Evolutionary conservation across 805 yeast genomes (phyloP).

Genomic region (Lipomyces yamadae): DNA sequence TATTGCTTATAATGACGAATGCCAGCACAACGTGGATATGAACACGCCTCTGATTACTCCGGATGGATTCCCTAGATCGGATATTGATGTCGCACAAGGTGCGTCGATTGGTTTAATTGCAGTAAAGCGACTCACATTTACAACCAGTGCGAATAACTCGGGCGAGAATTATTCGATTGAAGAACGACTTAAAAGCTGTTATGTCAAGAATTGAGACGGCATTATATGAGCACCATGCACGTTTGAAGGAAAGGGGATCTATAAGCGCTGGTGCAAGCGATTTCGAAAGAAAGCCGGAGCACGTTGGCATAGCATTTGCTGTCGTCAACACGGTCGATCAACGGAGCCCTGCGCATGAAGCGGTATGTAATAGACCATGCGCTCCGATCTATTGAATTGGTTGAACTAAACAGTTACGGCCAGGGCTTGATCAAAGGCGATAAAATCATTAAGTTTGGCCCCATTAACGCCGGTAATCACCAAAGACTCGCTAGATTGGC

Average conservation of each 20-base stretch:
- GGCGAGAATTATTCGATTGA: slow-evolving; percentile 64
- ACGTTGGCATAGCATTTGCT: slow-evolving; percentile 58
- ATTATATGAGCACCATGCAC: slow-evolving; percentile 53
- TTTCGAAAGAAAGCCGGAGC: slow-evolving; percentile 1
- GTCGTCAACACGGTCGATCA: slow-evolving; percentile 55
- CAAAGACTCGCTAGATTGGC: slow-evolving; percentile 54
- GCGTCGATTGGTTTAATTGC: slow-evolving; percentile 3
- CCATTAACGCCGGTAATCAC: slow-evolving; percentile 61
- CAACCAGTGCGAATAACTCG: slow-evolving; percentile 60
- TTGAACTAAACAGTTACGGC: slow-evolving; percentile 9
- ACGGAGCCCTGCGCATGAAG: slow-evolving; percentile 60
- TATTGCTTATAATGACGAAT: not conserved
- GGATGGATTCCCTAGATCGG: slow-evolving; percentile 87
- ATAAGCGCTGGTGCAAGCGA: not conserved
- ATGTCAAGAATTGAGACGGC: slow-evolving; percentile 54
- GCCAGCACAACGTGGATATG: slow-evolving; percentile 61
- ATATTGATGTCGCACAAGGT: slow-evolving; percentile 73
- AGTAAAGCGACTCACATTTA: not conserved
- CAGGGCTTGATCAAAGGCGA: slow-evolving; percentile 63
- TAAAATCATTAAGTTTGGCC: slow-evolving; percentile 58
- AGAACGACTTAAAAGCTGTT: slow-evolving; percentile 68
- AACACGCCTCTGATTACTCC: slow-evolving; percentile 62
- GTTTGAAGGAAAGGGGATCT: slow-evolving; percentile 7
- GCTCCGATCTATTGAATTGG: slow-evolving; percentile 14
- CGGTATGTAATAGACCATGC: slow-evolving; percentile 41